Evolutionary conservation across 169 alveolate genomes (phyloP), one percentile per base, ranked within the genome.

Genomic region (Toxoplasma gondii): DNA sequence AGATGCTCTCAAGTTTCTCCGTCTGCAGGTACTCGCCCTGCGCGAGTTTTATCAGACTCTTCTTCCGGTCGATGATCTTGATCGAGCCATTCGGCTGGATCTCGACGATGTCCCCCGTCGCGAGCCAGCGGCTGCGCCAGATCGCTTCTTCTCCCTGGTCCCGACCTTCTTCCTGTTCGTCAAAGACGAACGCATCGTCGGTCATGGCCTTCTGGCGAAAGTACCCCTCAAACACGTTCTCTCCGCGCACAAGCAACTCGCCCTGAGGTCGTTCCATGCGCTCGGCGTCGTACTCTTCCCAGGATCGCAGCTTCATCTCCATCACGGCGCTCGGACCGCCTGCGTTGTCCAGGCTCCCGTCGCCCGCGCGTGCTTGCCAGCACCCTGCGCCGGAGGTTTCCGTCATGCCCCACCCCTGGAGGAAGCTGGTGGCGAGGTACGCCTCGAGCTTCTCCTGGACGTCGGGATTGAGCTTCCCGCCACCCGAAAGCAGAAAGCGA

Each of bases 11-110:
- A 39, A 99, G 96, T 95, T 98, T 97, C 93, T 98, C 99, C 24
- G 99, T 99, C 80, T 99, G 98, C 39, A 99, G 98, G 95, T 99
- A 99, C 96, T 99, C 99, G 0, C 99, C 99, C 94, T 94, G 91
- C 0, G 98, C 95, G 83, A 99, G 98, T 95, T 99, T 99, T 95
- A 99, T 98, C n/a, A 98, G 97, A 96, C 98, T 98, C 96, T 98
- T 98, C 90, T 97, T 98, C 80, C 99, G 97, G 96, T 99, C 99
- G 86, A 99, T 98, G 81, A 99, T 96, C 92, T 97, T 97, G 12
- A 99, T 54, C 49, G 94, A 92, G 16, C 94, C 94, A 39, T 82
- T 94, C 92, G 95, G 95, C 81, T 53, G 74, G 19, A 92, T 67
- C 83, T 78, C 88, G 22, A 98, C 99, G 19, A 98, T 97, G 96